Evolutionary conservation across 169 alveolate genomes (phyloP).

Genomic region (Fabrea salina): DNA sequence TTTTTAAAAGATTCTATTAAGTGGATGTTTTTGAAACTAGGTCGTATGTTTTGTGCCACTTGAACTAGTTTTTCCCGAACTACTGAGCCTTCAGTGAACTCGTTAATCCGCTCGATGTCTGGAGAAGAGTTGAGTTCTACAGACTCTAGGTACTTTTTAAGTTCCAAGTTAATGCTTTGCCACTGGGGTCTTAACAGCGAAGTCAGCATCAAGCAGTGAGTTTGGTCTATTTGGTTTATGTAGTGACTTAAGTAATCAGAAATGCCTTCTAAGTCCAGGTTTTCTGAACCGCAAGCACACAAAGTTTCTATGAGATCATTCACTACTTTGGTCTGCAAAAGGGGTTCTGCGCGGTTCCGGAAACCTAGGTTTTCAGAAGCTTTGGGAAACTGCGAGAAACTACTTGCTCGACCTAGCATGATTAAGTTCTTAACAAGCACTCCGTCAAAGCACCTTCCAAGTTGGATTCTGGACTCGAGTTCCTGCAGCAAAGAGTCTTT

Average conservation of each 20-base stretch:
- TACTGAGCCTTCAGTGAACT: neutral
- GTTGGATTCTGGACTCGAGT: neutral
- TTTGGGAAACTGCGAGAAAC: neutral
- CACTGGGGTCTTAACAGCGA: neutral
- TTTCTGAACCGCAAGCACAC: neutral
- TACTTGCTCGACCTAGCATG: neutral
- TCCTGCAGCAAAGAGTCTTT: neutral
- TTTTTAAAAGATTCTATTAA: neutral
- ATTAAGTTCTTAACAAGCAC: neutral
- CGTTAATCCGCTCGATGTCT: neutral
- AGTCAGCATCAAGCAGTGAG: neutral
- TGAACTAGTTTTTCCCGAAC: neutral
- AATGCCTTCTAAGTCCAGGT: neutral
- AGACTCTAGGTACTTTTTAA: neutral
- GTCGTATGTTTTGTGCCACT: neutral
- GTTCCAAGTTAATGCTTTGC: neutral
- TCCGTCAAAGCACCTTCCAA: neutral
- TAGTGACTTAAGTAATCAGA: neutral
- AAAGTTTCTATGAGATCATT: neutral
- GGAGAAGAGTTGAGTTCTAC: neutral
- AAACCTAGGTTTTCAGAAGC: neutral
- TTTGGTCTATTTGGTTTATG: neutral
- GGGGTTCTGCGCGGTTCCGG: neutral
- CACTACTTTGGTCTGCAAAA: neutral
- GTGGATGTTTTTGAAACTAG: neutral